Evolutionary conservation across 2,329 filamentous ascomycete species (phyloP).

Genomic region (Penicillium decumbens): DNA sequence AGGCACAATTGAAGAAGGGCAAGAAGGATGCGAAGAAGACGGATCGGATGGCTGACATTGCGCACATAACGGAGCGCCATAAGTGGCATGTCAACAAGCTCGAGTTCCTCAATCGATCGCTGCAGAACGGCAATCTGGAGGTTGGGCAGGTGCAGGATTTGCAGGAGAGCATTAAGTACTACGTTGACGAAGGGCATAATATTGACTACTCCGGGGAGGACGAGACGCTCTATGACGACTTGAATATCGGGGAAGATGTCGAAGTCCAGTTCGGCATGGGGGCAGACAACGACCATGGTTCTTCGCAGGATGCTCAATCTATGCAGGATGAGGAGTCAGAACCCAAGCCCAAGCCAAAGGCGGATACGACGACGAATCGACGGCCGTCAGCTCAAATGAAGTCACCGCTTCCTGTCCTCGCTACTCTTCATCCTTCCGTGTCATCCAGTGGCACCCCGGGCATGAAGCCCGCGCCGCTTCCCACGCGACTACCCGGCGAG

Average conservation of each 20-base stretch:
- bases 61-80: conserved; percentile 79
- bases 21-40: conserved; percentile 81
- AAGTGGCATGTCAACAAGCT: conserved; percentile 95
- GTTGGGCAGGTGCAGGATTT: conserved; percentile 79
- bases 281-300: conserved; percentile 76
- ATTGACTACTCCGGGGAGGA: conserved; percentile 84
- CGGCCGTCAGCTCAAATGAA: conserved; percentile 87
- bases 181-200: conserved; percentile 83
- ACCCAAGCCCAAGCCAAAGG: conserved; percentile 53
- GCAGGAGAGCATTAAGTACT: conserved; percentile 91
- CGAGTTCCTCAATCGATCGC: conserved; percentile 79
- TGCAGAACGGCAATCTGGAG: conserved; percentile 91
- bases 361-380: conserved; percentile 58
- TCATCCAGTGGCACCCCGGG: conserved; percentile 48
- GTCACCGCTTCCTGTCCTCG: conserved; percentile 86
- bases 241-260: conserved; percentile 78
- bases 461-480: conserved; percentile 92
- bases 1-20: conserved; percentile 88
- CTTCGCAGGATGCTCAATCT: conserved; percentile 93
- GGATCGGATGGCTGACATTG: conserved; percentile 82
- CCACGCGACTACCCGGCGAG: conserved; percentile 78
- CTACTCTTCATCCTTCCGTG: conserved; percentile 69
- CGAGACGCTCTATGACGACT: conserved; percentile 90
- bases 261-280: conserved; percentile 80
- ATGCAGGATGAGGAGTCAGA: conserved; percentile 78